Evolutionary conservation across 2,329 filamentous ascomycete species (phyloP).

Genomic region (Geosmithia putterillii): DNA sequence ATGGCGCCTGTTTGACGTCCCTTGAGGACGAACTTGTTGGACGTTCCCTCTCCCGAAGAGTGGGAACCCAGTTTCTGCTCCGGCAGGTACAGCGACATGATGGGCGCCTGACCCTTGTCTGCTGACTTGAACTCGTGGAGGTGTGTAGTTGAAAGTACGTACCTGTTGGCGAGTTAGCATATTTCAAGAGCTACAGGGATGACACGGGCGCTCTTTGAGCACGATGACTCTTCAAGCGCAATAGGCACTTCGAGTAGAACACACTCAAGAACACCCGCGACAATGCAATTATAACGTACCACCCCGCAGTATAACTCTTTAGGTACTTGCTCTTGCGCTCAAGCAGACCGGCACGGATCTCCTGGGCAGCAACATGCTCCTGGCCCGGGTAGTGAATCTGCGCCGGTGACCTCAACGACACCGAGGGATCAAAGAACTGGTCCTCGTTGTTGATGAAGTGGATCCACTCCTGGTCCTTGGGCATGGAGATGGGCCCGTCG

Average conservation of each 20-base stretch:
- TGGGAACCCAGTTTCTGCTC: conserved; percentile 94
- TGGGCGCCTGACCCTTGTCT: conserved; percentile 77
- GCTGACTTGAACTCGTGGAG: conserved; percentile 99
- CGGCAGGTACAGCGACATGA: conserved; percentile 92
- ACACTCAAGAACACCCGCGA: too few species aligned
- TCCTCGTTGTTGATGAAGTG: conserved; percentile 69
- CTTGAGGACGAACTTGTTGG: conserved; percentile 97
- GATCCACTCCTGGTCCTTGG: conserved; percentile 86
- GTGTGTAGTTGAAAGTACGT: conserved; percentile 90
- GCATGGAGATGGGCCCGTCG: conserved; percentile 78
- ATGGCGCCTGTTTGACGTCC: conserved; percentile 86
- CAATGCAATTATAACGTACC: conserved; percentile 60
- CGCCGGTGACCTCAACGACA: conserved; percentile 66
- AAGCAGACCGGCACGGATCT: conserved; percentile 80
- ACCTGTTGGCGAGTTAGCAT: conserved; percentile 41
- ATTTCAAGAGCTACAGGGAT: too few species aligned
- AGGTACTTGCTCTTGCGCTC: conserved; percentile 98
- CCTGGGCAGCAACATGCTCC: conserved; percentile 67
- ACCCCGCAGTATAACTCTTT: conserved; percentile 92
- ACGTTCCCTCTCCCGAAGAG: conserved; percentile 69
- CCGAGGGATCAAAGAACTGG: conserved; percentile 74
- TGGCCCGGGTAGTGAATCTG: conserved; percentile 88
- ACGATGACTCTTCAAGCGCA: too few species aligned
- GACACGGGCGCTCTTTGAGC: too few species aligned
- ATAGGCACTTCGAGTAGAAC: too few species aligned